phyloP scores from a whole-genome alignment of 2,329 filamentous ascomycete species.

The Passalora sequoiae region DNA sequence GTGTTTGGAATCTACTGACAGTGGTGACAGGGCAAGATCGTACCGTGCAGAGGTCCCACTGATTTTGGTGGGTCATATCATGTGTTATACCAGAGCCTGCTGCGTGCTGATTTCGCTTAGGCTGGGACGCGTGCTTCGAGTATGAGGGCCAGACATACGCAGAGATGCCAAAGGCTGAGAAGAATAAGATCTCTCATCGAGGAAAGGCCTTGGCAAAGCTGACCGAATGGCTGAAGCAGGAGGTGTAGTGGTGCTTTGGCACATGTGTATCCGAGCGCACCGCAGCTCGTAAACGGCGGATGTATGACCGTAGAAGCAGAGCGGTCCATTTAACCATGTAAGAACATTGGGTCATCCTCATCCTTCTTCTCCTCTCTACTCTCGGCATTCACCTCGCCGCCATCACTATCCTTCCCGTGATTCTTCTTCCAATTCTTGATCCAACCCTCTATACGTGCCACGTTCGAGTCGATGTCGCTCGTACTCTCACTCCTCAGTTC shows the following conservation, averaged over 20 bases:
- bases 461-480: constrained; percentile 82
- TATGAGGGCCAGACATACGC: constrained; percentile 88
- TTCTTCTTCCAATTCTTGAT: constrained; percentile 74
- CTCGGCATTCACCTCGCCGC: constrained; percentile 27
- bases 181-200: constrained; percentile 92
- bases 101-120: constrained; percentile 45
- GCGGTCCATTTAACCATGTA: constrained; percentile 30
- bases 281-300: too few relatives aligned
- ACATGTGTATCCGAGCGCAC: too few relatives aligned
- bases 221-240: constrained; percentile 60
- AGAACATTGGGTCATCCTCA: constrained; percentile 34
- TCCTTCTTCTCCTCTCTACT: constrained; percentile 26
- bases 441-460: constrained; percentile 80
- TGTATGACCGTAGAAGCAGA: constrained; percentile 53
- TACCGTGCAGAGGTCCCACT: constrained; percentile 71
- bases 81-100: too few relatives aligned
- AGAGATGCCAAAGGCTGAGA: constrained; percentile 83
- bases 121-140: constrained; percentile 96
- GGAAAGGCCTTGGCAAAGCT: constrained; percentile 82
- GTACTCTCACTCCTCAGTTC: constrained; percentile 76
- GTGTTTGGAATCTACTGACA: too few relatives aligned
- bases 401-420: constrained; percentile 39
- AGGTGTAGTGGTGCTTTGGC: constrained; percentile 25
- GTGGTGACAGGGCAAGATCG: constrained; percentile 63
- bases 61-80: constrained; percentile 77